A percentile compares a stretch with the other conserved stretches of the same genome.
These are phyloP conservation scores for Schizothecium vesticola DNA, from an alignment of 495 filamentous ascomycete genomes.

Conservation along the genomic window DNA sequence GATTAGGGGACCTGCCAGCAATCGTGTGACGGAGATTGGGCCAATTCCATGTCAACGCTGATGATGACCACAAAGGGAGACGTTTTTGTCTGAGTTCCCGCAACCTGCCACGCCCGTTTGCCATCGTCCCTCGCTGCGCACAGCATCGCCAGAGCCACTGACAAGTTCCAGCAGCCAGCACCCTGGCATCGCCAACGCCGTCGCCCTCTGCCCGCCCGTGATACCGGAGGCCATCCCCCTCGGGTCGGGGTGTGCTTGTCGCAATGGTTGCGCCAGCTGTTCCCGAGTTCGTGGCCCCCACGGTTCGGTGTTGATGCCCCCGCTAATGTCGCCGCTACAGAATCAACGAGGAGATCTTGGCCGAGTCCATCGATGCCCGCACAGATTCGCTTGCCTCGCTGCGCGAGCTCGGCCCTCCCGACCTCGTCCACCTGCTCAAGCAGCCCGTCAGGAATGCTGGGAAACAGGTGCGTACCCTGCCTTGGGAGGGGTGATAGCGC, in stretches of 20 bases:
- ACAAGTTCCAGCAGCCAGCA: background rate
- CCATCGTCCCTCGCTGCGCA: background rate
- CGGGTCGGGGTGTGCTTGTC: constrained; percentile 16
- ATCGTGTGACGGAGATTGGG: background rate
- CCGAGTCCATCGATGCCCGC: constrained; percentile 81
- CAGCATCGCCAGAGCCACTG: background rate
- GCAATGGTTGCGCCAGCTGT: constrained; percentile 85
- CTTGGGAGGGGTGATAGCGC: background rate
- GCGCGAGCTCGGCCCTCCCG: constrained; percentile 90
- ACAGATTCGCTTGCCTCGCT: constrained; percentile 78
- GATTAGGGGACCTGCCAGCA: background rate
- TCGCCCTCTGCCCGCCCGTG: background rate
- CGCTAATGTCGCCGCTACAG: constrained; percentile 42
- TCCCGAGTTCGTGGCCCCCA: constrained; percentile 63
- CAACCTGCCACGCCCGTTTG: background rate
- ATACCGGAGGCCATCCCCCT: background rate
- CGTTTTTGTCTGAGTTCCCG: background rate
- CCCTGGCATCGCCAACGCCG: background rate
- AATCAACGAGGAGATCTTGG: constrained; percentile 84
- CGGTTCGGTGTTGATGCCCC: constrained; percentile 3
- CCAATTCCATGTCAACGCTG: background rate
- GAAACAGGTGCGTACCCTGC: constrained; percentile 52
- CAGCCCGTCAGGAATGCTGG: constrained; percentile 60
- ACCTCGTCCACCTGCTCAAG: constrained; percentile 91
- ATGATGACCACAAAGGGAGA: background rate